Evolutionary conservation across 768 basidiomycete species (phyloP), one percentile per base, ranked within the genome.

Genomic region (Amanita exitialis): DNA sequence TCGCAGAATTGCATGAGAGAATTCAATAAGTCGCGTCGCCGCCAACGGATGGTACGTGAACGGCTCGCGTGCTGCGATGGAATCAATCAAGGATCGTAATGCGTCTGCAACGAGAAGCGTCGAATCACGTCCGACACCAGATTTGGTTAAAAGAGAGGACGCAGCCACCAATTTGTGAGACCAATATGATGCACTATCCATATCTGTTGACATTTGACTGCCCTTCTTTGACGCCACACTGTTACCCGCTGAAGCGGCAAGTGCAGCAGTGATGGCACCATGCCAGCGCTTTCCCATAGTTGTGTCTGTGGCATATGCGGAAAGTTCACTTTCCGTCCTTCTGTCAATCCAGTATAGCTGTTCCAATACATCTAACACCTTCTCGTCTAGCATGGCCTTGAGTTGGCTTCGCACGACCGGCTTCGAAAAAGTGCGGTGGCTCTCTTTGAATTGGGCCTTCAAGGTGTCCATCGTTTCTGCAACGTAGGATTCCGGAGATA

Each of bases 321-420:
- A 36, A 13, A 51, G 43, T 16, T 51, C 50, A 18, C 30, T 44
- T 16, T 51, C 50, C 32, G 83, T 76, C 16, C 90, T 84, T 61
- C 88, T 86, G 68, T 99, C 96, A 36, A 86, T 72, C 96, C 96
- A 99, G 64, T 99, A 99, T 2, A 97, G 76, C 64, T 91, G 88
- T 66, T 98, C 96, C 48, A 99, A 82, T 27, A 97, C 88, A 61
- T 96, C 90, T 88, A 98, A 91, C 25, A 96, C 84, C 59, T 90
- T 92, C 58, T 97, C 91, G 63, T 98, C 95, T 36, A 99, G 75
- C 87, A 94, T 91, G 20, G 67, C 72, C 68, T 94, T 96, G 55
- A 99, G 83, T 64, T 87, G 91, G 47, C 75, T 77, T 52, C 96
- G 83, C 55, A 98, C 84, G 52, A 90, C 75, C 2, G 92, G 90